A percentile compares a stretch with the other conserved stretches of the same genome.
These are phyloP conservation scores for Glarea lozoyensis DNA, from an alignment of 495 filamentous ascomycete species.

Conservation along the genomic window DNA sequence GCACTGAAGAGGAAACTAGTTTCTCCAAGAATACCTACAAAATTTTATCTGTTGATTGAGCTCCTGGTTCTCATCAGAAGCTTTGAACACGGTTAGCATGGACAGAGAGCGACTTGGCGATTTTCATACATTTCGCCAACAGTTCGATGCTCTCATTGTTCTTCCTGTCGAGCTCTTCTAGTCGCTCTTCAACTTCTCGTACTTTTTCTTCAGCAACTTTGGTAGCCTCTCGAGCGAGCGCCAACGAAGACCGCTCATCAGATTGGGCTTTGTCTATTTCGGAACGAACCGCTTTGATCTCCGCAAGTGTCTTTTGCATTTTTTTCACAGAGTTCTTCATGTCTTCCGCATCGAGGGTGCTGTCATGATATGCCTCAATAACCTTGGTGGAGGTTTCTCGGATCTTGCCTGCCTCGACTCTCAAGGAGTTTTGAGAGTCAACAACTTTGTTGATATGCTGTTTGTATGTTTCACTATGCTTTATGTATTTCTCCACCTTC, in stretches of 20 bases:
- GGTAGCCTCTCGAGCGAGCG: no score
- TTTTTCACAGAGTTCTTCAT: background rate
- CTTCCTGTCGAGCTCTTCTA: no score
- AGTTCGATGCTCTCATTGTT: no score
- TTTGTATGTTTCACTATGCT: slow-evolving; percentile 10
- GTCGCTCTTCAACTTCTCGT: no score
- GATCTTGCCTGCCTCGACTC: slow-evolving; percentile 1
- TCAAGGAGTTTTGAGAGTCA: slow-evolving; percentile 11
- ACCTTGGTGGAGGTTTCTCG: slow-evolving; percentile 1
- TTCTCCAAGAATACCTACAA: no score
- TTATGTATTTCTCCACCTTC: slow-evolving; percentile 8
- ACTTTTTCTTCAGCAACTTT: no score
- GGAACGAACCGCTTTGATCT: background rate
- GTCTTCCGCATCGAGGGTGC: background rate
- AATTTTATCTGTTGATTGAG: no score
- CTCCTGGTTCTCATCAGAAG: no score
- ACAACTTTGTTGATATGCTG: slow-evolving; percentile 20
- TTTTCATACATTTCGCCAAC: no score
- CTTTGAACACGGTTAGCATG: no score
- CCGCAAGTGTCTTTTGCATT: background rate
- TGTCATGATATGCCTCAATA: background rate
- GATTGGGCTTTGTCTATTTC: background rate
- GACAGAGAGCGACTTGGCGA: no score
- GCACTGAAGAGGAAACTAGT: no score
- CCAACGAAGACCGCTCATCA: background rate